phyloP scores from a whole-genome alignment of 306 rosid species.

The Inga oerstediana region DNA sequence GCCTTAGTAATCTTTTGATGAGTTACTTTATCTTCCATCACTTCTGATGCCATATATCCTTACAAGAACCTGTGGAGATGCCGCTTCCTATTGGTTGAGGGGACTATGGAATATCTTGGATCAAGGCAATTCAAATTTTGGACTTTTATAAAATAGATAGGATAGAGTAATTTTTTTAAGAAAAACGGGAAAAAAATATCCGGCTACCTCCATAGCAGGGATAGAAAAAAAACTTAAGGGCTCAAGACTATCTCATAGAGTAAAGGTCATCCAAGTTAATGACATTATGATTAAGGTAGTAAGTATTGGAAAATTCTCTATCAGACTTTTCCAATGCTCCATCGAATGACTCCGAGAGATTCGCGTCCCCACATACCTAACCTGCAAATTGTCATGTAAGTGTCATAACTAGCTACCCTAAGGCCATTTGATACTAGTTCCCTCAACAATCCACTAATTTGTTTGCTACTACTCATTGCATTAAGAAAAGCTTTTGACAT shows the following conservation, averaged over 20 bases:
- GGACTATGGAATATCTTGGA: too few species aligned
- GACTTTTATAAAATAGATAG: too few species aligned
- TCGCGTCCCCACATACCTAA: constrained; percentile 66
- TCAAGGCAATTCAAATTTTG: too few species aligned
- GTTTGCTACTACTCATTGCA: constrained; percentile 39
- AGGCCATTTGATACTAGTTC: constrained; percentile 68
- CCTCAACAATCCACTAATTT: constrained; percentile 53
- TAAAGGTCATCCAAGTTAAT: constrained; percentile 67
- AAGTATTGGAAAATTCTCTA: too few species aligned
- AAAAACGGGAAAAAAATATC: not conserved
- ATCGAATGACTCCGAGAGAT: too few species aligned
- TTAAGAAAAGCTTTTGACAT: constrained; percentile 54
- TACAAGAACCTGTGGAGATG: too few species aligned
- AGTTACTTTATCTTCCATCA: too few species aligned
- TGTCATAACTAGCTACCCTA: constrained; percentile 59
- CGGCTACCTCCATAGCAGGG: not conserved
- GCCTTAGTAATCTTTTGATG: too few species aligned
- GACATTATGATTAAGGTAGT: constrained; percentile 30
- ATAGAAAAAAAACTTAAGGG: not conserved
- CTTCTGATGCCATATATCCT: too few species aligned
- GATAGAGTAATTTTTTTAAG: not conserved
- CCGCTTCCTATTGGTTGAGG: too few species aligned
- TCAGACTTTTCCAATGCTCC: too few species aligned
- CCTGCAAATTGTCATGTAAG: constrained; percentile 63
- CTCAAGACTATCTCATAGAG: not conserved